Base-by-base conservation (phyloP, 345 rosid genomes). In the Hibiscus mutabilis region DNA sequence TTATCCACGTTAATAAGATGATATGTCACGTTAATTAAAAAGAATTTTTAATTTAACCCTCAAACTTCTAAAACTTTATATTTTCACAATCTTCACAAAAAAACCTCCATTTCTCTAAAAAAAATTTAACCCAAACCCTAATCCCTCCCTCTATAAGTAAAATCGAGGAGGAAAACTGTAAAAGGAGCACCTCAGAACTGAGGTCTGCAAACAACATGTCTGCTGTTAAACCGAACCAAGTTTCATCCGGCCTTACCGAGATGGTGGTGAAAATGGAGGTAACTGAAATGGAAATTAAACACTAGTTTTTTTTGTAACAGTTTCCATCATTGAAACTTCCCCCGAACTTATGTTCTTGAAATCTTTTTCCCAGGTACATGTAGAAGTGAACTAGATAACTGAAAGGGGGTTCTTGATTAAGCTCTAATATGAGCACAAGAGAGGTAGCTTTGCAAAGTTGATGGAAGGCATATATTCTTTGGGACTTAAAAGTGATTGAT, bases 401-500 rank as follows among this genome's bases (percentile, higher is more conserved):
- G 70, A 82, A 53, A 75, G 85, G 78, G 81, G 69, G 37, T 86
- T 85, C 75, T 69, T 90, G 78, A 78, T 92, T 61, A 85, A 81
- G 84, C 69, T 86, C 40, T 52, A 62, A 4, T 80, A 79, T 15
- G 79, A 81, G 73, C 77, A 86, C 74, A 82, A 57, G 69, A 74
- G 44, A 58, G 89, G 88, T 69, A 89, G 96, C 47, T 90, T 95
- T 71, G 72, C 79, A 37, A 86, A 78, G 75, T 60, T 86, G 83
- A 76, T 92, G 81, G 91, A 95, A 65, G 81, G 74, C 60, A 71
- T 92, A 42, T 55, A 81, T 62, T 82, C 86, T 55, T 69, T 78
- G 56, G 92, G 87, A 66, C 84, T 90, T 74, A 79, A 76, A n/a
- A 60, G 85, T 89, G 29, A 77, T 84, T 18, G 84, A 92, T 77